Evolutionary conservation across 1,284 basidiomycete genomes (phyloP), one percentile per base, ranked within the genome.

Genomic region (Tetrapyrgos nigripes): DNA sequence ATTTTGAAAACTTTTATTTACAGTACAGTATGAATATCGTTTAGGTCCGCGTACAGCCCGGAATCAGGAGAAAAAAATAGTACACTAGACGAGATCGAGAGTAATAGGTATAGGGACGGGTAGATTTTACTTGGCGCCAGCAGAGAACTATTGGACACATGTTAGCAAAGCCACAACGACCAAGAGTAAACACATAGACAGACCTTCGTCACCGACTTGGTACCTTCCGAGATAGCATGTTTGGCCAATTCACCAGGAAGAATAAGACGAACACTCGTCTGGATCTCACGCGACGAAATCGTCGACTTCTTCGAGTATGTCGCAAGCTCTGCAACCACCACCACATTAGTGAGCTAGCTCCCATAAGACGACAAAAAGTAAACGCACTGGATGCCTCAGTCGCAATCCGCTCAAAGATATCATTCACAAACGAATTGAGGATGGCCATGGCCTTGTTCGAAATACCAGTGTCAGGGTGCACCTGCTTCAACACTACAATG

Each of bases 391-490:
- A 91, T 8, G 92, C 91, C 73, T 94, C 92, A 43, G 85, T 83
- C 27, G 92, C 91, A 70, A 93, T 89, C 53, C 91, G 87, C 80
- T 93, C 91, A 68, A 93, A 93, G 75, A 93, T 92, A 61, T 92
- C 89, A 68, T 87, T 88, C 70, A 91, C 88, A 69, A 91, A 91
- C 47, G 87, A 89, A 83, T 93, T 93, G 58, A 93, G 77, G 70
- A 93, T 93, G 59, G 88, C 85, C 92, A 94, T 93, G 58, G 91
- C 91, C 82, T 93, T 93, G 83, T 92, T 92, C 59, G 87, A 86
- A 72, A 93, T 91, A 87, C 91, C 91, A 62, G 91, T 93, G 71
- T 93, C 91, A 63, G 91, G 91, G 81, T 92, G 92, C 63, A 94
- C 92, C 73, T 91, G 89, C 81, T 92, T 92, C 64, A 93, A 83